Conservation (phyloP, 2,329 filamentous ascomycete species). For the Rhinocladiella similis region DNA sequence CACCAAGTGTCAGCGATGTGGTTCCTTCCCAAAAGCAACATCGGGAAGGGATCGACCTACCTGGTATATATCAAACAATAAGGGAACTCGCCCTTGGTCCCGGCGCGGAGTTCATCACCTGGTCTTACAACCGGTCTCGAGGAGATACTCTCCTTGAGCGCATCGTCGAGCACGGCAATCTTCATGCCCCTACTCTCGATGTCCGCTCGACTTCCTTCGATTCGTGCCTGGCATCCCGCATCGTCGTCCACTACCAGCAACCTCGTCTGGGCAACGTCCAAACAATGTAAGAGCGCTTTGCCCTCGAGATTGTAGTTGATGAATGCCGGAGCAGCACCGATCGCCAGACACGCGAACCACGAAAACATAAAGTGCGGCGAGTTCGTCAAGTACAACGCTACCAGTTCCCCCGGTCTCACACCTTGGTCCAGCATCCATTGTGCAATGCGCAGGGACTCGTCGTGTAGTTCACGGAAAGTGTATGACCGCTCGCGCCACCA, state of each 20-base stretch:
- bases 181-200: constrained; percentile 56
- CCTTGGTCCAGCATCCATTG: constrained; percentile 62
- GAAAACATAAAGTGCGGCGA: constrained; percentile 66
- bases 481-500: constrained; percentile 66
- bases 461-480: constrained; percentile 59
- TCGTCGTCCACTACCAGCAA: constrained; percentile 62
- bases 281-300: constrained; percentile 65
- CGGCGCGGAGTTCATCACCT: constrained; percentile 55
- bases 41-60: constrained; percentile 29
- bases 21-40: background rate
- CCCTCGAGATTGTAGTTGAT: constrained; percentile 66
- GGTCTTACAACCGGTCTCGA: constrained; percentile 53
- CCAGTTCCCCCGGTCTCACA: constrained; percentile 60
- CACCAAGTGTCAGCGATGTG: too few relatives aligned
- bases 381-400: constrained; percentile 68
- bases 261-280: constrained; percentile 58
- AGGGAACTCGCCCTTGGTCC: constrained; percentile 55
- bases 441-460: constrained; percentile 60
- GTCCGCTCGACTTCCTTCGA: constrained; percentile 52
- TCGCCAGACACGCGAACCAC: constrained; percentile 64
- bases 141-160: constrained; percentile 49
- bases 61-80: constrained; percentile 70
- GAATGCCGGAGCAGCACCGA: constrained; percentile 68
- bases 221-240: constrained; percentile 53
- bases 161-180: constrained; percentile 58